These are phyloP conservation scores for Capsella bursapastoris DNA, from an alignment of 345 rosid genomes.

Conservation along the genomic window DNA sequence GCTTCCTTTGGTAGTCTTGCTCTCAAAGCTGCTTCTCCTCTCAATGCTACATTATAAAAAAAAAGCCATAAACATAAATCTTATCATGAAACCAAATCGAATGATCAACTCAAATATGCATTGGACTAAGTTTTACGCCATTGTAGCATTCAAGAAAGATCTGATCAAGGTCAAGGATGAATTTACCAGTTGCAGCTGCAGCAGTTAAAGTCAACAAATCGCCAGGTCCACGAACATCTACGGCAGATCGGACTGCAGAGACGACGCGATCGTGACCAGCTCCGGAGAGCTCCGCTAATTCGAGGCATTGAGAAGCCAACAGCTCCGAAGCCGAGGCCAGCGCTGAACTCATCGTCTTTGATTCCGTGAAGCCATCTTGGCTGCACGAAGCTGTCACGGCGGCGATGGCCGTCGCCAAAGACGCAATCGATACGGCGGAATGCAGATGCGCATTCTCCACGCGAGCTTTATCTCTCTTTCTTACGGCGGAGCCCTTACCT, in stretches of 20 bases:
- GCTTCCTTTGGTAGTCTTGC: slow-evolving; percentile 87
- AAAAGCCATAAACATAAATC: neutral
- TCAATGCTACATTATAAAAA: slow-evolving; percentile 59
- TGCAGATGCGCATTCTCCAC: slow-evolving; percentile 41
- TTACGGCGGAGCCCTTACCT: slow-evolving; percentile 23
- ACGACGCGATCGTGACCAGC: slow-evolving; percentile 75
- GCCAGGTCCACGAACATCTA: slow-evolving; percentile 77
- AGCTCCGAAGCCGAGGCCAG: slow-evolving; percentile 89
- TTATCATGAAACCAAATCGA: slow-evolving; percentile 1
- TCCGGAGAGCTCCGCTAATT: slow-evolving; percentile 78
- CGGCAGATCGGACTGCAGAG: slow-evolving; percentile 75
- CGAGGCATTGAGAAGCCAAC: slow-evolving; percentile 88
- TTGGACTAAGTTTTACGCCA: neutral
- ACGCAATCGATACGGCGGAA: slow-evolving; percentile 42
- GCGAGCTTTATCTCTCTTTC: slow-evolving; percentile 44
- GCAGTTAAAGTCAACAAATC: slow-evolving; percentile 94
- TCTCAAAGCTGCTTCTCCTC: slow-evolving; percentile 89
- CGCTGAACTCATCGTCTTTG: slow-evolving; percentile 69
- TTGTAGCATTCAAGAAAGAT: neutral
- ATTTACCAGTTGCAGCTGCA: slow-evolving; percentile 92
- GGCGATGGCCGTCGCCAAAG: slow-evolving; percentile 45
- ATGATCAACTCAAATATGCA: slow-evolving; percentile 14
- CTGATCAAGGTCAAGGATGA: neutral
- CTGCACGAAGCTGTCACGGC: slow-evolving; percentile 39
- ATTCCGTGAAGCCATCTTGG: slow-evolving; percentile 44